Conservation (phyloP, 2,329 filamentous ascomycete species). For the Epicoccum nigrum region DNA sequence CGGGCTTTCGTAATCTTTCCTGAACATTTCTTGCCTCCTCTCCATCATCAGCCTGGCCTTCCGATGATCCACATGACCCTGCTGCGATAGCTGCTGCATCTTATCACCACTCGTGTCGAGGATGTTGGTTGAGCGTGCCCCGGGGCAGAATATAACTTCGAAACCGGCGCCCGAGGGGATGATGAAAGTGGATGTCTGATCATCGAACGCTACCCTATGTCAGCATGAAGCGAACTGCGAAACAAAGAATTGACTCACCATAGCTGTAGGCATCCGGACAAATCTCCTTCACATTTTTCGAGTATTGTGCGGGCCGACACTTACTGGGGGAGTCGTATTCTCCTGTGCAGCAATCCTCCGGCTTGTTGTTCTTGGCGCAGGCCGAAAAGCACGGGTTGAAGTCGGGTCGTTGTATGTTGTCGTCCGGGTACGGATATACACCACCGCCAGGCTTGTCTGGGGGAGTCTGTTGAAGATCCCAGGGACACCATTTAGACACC, state of each 20-base stretch:
- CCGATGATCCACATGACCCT: conserved; percentile 38
- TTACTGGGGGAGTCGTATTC: conserved; percentile 66
- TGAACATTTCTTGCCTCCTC: conserved; percentile 23
- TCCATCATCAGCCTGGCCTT: conserved; percentile 27
- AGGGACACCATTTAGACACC: conserved; percentile 77
- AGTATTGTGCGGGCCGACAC: conserved; percentile 73
- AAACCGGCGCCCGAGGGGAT: conserved; percentile 72
- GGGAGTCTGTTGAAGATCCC: conserved; percentile 72
- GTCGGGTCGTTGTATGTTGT: conserved; percentile 69
- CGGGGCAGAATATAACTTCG: conserved; percentile 79
- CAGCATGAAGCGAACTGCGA: neutral
- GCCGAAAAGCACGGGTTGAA: conserved; percentile 82
- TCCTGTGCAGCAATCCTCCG: conserved; percentile 78
- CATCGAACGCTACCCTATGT: conserved; percentile 57
- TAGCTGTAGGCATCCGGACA: conserved; percentile 88
- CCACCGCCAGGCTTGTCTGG: conserved; percentile 75
- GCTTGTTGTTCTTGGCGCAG: conserved; percentile 70
- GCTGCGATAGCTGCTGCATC: conserved; percentile 42
- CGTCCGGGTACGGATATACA: conserved; percentile 81
- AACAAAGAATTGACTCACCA: conserved; percentile 56
- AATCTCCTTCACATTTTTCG: conserved; percentile 71
- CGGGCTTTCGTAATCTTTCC: conserved; percentile 18
- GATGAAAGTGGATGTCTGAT: conserved; percentile 63
- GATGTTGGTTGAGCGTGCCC: conserved; percentile 58
- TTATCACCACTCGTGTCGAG: conserved; percentile 47